Percentiles rank a stretch among this genome's conserved stretches.
Conservation (phyloP, 1,139 yeast genomes). For the Blastobotrys indianensis region DNA sequence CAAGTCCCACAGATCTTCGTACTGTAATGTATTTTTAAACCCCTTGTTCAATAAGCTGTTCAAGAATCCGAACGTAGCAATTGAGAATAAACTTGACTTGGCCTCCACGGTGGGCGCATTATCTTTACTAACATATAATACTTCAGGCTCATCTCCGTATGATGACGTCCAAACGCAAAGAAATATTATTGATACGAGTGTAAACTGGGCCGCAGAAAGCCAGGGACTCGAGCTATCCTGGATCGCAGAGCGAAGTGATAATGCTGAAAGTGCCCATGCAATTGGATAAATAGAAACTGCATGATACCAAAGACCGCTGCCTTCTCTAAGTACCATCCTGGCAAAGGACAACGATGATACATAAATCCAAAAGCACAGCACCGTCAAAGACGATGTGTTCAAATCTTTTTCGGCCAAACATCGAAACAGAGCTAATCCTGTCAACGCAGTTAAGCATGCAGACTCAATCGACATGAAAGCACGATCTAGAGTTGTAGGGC, state of each 20-base stretch:
- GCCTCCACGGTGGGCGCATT: constrained; percentile 2
- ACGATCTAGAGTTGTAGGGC: too few species aligned
- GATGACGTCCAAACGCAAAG: not conserved
- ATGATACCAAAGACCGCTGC: constrained; percentile 51
- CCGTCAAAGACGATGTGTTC: too few species aligned
- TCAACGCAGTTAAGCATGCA: too few species aligned
- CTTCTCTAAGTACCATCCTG: not conserved
- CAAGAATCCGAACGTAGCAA: constrained; percentile 1
- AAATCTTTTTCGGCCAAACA: too few species aligned
- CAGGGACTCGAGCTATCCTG: not conserved
- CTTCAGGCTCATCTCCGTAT: not conserved
- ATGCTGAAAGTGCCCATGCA: constrained; percentile 1
- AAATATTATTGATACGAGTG: not conserved
- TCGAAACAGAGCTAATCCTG: too few species aligned
- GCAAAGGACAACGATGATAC: not conserved
- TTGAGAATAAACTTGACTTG: not conserved
- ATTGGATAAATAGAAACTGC: constrained; percentile 49
- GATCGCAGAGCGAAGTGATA: constrained; percentile 1
- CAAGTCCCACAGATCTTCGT: not conserved
- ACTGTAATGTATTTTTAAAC: not conserved
- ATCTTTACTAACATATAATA: not conserved
- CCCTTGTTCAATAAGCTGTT: constrained; percentile 6
- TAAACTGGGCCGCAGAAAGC: not conserved
- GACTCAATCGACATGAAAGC: too few species aligned
- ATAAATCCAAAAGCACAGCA: constrained; percentile 4